phyloP scores from a whole-genome alignment of 345 rosid species.

The Euphorbia pulcherrima region DNA sequence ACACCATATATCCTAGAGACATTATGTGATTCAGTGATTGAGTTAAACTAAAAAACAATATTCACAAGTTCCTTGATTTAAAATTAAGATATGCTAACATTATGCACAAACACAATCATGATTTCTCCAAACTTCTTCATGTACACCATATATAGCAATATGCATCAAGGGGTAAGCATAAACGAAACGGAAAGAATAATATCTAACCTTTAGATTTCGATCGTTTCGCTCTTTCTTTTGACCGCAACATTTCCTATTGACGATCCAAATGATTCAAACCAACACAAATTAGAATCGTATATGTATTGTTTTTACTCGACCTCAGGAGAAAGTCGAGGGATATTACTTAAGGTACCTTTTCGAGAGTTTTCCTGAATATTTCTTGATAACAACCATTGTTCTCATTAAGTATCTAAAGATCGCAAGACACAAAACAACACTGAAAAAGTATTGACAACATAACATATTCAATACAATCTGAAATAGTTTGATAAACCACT shows the following conservation, averaged over 20 bases:
- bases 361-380: conserved; percentile 42
- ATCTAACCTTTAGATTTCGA: conserved; percentile 39
- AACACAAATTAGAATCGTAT: conserved; percentile 10
- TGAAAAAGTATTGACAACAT: not conserved
- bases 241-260: conserved; percentile 29
- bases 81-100: too few species aligned
- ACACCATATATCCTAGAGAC: too few species aligned
- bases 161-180: not conserved
- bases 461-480: conserved; percentile 1
- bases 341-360: conserved; percentile 43
- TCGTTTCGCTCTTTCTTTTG: conserved; percentile 28
- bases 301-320: not conserved
- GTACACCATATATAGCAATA: not conserved
- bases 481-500: conserved; percentile 10
- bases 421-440: not conserved
- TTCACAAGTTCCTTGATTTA: too few species aligned
- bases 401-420: conserved; percentile 37
- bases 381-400: conserved; percentile 31
- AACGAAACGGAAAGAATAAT: not conserved
- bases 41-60: too few species aligned
- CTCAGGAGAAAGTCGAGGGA: not conserved
- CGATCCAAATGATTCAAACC: conserved; percentile 23
- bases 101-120: not conserved
- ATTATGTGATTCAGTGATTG: too few species aligned
- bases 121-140: not conserved